These are phyloP conservation scores for Phytophthora kernoviae DNA, from an alignment of 352 stramenopile genomes.

Conservation along the genomic window DNA sequence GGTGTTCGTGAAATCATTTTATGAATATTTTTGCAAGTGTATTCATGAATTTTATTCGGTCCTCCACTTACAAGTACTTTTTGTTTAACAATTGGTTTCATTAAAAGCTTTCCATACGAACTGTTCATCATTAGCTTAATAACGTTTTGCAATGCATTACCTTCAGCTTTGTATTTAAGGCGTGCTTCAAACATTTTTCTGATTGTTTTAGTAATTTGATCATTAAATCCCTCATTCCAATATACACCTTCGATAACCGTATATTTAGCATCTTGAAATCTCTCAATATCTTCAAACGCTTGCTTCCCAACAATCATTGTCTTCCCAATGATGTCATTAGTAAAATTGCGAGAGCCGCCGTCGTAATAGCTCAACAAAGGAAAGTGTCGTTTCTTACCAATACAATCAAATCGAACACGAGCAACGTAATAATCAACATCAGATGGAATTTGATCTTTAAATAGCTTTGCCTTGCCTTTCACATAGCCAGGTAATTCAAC, in stretches of 20 bases:
- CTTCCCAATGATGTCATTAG: neutral
- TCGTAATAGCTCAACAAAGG: conserved; percentile 1
- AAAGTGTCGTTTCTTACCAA: conserved; percentile 6
- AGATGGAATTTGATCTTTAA: conserved; percentile 1
- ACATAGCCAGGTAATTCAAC: conserved; percentile 2
- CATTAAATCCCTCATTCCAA: conserved; percentile 16
- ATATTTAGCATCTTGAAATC: conserved; percentile 9
- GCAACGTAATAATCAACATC: conserved; percentile 8
- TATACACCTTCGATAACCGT: conserved; percentile 9
- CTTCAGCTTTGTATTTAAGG: conserved; percentile 8
- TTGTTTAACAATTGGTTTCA: conserved; percentile 10
- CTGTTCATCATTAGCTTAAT: conserved; percentile 15
- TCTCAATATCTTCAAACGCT: conserved; percentile 7
- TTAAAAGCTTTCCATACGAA: conserved; percentile 9
- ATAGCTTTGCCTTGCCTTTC: conserved; percentile 3
- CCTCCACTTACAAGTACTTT: conserved; percentile 5
- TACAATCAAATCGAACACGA: conserved; percentile 1
- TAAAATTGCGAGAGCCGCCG: conserved; percentile 8
- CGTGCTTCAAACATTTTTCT: conserved; percentile 6
- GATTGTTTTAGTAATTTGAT: conserved; percentile 1
- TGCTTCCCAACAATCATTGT: conserved; percentile 2
- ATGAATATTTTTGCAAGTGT: conserved; percentile 16
- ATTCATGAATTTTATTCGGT: conserved; percentile 5
- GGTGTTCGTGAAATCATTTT: conserved; percentile 10
- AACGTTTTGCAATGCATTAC: conserved; percentile 6